Conservation (phyloP, 2,329 filamentous ascomycete species). For the Monilinia laxa region DNA sequence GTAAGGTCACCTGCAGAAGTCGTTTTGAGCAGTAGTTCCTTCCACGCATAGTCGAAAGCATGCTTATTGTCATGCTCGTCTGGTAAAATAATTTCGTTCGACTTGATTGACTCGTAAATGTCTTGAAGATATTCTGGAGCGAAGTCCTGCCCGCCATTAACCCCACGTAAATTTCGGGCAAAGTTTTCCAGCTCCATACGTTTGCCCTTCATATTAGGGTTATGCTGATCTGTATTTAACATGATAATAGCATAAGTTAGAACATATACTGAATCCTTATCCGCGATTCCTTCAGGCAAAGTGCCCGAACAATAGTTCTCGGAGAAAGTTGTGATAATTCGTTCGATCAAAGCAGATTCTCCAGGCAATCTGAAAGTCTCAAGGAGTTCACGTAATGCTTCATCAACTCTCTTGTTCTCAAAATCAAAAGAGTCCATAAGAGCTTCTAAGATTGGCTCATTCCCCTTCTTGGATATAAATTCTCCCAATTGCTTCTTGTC, state of each 20-base stretch:
- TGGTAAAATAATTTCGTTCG: slow-evolving; percentile 91
- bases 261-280: slow-evolving; percentile 86
- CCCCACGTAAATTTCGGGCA: slow-evolving; percentile 81
- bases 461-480: slow-evolving; percentile 86
- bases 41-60: slow-evolving; percentile 97
- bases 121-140: slow-evolving; percentile 75
- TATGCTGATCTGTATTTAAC: slow-evolving; percentile 96
- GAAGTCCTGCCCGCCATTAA: slow-evolving; percentile 85
- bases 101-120: slow-evolving; percentile 89
- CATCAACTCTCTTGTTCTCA: slow-evolving; percentile 78
- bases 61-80: slow-evolving; percentile 97
- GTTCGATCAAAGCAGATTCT: slow-evolving; percentile 88
- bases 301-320: slow-evolving; percentile 76
- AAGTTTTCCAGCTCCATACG: slow-evolving; percentile 87
- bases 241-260: slow-evolving; percentile 96
- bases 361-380: slow-evolving; percentile 92
- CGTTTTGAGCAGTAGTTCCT: slow-evolving; percentile 85
- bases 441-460: slow-evolving; percentile 78
- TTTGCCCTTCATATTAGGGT: slow-evolving; percentile 78
- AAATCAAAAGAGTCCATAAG: slow-evolving; percentile 92
- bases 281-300: slow-evolving; percentile 71
- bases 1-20: slow-evolving; percentile 71
- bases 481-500: slow-evolving; percentile 92
- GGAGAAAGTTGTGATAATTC: slow-evolving; percentile 84
- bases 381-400: slow-evolving; percentile 82